Base-by-base conservation (phyloP, 2,329 filamentous ascomycete species). In the Cryphonectria japonica region DNA sequence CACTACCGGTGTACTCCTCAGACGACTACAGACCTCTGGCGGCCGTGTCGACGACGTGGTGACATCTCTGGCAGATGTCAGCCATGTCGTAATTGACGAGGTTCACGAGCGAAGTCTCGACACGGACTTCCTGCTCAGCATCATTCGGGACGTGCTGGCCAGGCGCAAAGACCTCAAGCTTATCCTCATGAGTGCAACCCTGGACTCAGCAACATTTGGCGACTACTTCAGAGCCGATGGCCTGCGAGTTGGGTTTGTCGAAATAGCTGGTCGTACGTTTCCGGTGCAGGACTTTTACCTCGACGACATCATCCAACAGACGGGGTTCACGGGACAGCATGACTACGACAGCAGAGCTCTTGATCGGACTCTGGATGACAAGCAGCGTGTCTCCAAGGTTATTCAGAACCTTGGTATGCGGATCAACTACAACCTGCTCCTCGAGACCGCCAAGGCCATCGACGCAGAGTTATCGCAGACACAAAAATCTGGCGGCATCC, bases 101-200 rank as follows among this genome's bases (percentile, higher is more conserved):
- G 95, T 98, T 3, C 95, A 99, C 82, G 95, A 99, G 80, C 90
- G 95, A 69, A 97, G 93, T 81, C 84, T 99, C 13, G 96, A 98
- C 78, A 98, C 95, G 0, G 95, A 99, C 79, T 98, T 99, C 78
- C 84, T 98, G 13, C 86, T 99, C 67, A 94, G 95, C 60, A 87
- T 99, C 66, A 84, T 99, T 46, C 89, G 94, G 69, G 93, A 97
- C 78, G 93, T 97, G 8, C 81, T 98, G 74, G 88, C 87, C 71
- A 85, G 86, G 75, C 88, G 93, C 65, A 91, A 90, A 76, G 93
- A 97, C 73, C 86, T 98, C 52, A 97, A 95, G 80, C 87, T 98
- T 57, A 90, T 99, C 16, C 85, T 99, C 50, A 99, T 99, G 96
- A 97, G 94, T 80, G 95, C 95, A 1, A 99, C 95, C 0, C 88